Evolutionary conservation across 768 basidiomycete species (phyloP).

Genomic region (Tulasnella sp.): DNA sequence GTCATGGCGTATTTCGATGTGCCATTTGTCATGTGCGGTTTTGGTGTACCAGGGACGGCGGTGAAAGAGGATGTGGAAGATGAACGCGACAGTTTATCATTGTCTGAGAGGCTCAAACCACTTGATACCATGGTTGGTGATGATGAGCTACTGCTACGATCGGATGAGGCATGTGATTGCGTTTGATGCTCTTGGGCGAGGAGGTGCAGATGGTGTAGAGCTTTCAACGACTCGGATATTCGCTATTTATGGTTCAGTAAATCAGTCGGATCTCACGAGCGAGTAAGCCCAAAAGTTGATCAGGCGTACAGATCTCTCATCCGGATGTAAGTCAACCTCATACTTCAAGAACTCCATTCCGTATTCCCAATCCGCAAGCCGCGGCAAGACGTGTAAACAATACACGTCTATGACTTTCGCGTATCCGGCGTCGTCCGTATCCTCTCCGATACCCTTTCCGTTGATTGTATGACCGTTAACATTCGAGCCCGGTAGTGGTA

Average conservation of each 20-base stretch:
- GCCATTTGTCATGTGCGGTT: conserved; percentile 24
- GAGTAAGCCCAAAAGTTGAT: too few species aligned
- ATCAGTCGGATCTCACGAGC: too few species aligned
- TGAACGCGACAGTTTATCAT: conserved; percentile 32
- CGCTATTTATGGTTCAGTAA: too few species aligned
- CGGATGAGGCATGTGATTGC: conserved; percentile 1
- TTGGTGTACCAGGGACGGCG: conserved; percentile 43
- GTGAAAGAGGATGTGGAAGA: conserved; percentile 67
- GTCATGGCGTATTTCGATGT: neutral
- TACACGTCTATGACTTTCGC: conserved; percentile 68
- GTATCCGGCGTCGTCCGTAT: conserved; percentile 38
- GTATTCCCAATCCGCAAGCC: conserved; percentile 69
- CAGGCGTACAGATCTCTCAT: conserved; percentile 45
- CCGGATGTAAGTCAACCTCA: conserved; percentile 48
- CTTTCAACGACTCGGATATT: conserved; percentile 16
- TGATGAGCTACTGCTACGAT: neutral
- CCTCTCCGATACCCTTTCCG: conserved; percentile 17
- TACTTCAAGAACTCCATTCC: conserved; percentile 64
- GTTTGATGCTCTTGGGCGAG: conserved; percentile 15
- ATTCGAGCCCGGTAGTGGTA: conserved; percentile 18
- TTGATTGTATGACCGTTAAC: conserved; percentile 20
- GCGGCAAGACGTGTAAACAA: conserved; percentile 59
- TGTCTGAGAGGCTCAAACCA: too few species aligned
- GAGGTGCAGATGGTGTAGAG: conserved; percentile 18
- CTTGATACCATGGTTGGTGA: neutral